These are phyloP conservation scores for Corniculantispora saksenae DNA, from an alignment of 2,329 filamentous ascomycete genomes.

Conservation along the genomic window DNA sequence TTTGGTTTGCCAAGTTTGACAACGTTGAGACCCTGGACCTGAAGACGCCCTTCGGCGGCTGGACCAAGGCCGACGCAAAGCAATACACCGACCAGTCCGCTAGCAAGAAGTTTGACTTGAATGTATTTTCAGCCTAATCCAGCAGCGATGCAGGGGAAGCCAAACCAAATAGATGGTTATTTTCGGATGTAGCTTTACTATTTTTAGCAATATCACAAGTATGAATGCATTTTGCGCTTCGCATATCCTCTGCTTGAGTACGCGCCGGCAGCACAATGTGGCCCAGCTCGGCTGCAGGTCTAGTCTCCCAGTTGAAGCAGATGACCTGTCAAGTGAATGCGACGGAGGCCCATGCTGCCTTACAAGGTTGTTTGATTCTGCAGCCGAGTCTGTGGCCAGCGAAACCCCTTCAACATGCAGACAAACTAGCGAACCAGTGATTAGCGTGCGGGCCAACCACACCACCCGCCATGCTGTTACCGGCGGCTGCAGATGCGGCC, in stretches of 20 bases:
- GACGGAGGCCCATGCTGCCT: too few relatives aligned
- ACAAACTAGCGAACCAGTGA: not conserved
- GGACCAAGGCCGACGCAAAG: conserved; percentile 19
- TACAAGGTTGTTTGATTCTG: not conserved
- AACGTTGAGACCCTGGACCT: conserved; percentile 18
- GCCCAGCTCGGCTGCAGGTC: too few relatives aligned
- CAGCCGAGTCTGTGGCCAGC: not conserved
- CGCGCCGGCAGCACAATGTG: too few relatives aligned
- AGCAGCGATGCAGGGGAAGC: not conserved
- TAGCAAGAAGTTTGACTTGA: conserved; percentile 15
- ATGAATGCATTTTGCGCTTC: too few relatives aligned
- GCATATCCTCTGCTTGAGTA: too few relatives aligned
- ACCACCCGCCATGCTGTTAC: not conserved
- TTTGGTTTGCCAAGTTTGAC: conserved; percentile 21
- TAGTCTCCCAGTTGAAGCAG: too few relatives aligned
- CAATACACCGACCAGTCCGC: conserved; percentile 18
- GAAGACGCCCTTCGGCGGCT: conserved; percentile 19
- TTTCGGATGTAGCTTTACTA: too few relatives aligned
- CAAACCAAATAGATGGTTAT: not conserved
- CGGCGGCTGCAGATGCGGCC: too few relatives aligned
- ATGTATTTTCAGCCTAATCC: conserved; percentile 15
- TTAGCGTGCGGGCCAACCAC: not conserved
- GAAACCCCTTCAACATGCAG: not conserved
- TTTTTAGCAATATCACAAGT: too few relatives aligned
- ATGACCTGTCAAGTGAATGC: not conserved